phyloP scores from a whole-genome alignment of 495 filamentous ascomycete species.

The Penicillium odoratum region DNA sequence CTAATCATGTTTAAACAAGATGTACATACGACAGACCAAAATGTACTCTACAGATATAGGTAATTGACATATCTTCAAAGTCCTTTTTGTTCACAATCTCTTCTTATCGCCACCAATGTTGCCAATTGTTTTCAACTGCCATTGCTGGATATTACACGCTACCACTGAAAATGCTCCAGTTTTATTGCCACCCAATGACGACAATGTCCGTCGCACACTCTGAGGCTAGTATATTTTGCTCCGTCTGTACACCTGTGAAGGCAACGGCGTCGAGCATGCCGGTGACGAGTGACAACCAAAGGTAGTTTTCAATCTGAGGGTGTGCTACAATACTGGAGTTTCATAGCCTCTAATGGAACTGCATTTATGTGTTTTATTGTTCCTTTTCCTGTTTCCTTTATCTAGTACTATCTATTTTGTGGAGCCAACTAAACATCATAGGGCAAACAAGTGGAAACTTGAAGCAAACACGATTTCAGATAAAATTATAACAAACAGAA shows the following conservation, averaged over 20 bases:
- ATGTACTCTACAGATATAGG: neutral
- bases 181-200: conserved; percentile 30
- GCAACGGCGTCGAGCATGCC: conserved; percentile 39
- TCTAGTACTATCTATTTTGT: neutral
- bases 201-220: conserved; percentile 30
- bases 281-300: conserved; percentile 37
- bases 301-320: conserved; percentile 45
- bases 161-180: neutral
- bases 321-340: neutral
- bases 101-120: neutral
- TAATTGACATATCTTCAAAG: neutral
- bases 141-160: neutral
- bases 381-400: neutral
- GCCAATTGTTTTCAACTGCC: neutral
- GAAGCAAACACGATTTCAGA: no score
- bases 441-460: no score
- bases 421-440: neutral
- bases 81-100: neutral
- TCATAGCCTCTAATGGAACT: neutral
- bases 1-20: neutral
- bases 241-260: conserved; percentile 32
- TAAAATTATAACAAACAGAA: no score
- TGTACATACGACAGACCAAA: conserved; percentile 1
- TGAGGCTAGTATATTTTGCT: conserved; percentile 31
- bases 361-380: no score